A percentile compares a stretch with the other conserved stretches of the same genome.
Conservation (phyloP, 345 rosid genomes). For the Salix viminalis region DNA sequence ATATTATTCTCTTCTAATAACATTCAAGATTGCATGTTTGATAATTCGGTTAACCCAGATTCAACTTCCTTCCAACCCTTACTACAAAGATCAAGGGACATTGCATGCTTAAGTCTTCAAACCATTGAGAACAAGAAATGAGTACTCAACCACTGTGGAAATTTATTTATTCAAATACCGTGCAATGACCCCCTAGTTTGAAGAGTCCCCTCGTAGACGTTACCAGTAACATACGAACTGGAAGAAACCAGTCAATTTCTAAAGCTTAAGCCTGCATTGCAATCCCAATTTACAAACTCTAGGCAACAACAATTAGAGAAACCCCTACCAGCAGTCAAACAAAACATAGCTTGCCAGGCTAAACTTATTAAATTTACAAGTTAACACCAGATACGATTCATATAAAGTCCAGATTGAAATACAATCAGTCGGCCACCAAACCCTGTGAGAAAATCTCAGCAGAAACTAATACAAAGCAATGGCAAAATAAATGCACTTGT, state of each 20-base stretch:
- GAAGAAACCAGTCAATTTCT: background rate
- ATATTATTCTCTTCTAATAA: no score
- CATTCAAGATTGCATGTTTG: no score
- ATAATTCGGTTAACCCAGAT: background rate
- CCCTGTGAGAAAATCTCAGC: constrained; percentile 39
- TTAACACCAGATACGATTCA: constrained; percentile 25
- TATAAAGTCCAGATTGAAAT: constrained; percentile 19
- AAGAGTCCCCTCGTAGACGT: background rate
- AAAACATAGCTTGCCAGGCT: constrained; percentile 10
- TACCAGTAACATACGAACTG: background rate
- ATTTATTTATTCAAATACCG: background rate
- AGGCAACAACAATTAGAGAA: background rate
- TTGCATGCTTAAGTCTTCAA: background rate
- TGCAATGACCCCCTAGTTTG: background rate
- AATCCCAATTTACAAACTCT: background rate
- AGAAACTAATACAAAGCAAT: constrained; percentile 37
- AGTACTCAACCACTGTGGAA: background rate
- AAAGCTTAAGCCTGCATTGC: background rate
- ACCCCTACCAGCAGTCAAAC: background rate
- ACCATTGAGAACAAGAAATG: background rate
- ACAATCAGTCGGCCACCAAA: constrained; percentile 33
- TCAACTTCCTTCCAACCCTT: background rate
- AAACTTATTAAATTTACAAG: constrained; percentile 56
- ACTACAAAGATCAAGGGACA: background rate
- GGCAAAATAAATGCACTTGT: constrained; percentile 36